phyloP scores from a whole-genome alignment of 1,139 yeast genomes.

The Suhomyces yuchorum region DNA sequence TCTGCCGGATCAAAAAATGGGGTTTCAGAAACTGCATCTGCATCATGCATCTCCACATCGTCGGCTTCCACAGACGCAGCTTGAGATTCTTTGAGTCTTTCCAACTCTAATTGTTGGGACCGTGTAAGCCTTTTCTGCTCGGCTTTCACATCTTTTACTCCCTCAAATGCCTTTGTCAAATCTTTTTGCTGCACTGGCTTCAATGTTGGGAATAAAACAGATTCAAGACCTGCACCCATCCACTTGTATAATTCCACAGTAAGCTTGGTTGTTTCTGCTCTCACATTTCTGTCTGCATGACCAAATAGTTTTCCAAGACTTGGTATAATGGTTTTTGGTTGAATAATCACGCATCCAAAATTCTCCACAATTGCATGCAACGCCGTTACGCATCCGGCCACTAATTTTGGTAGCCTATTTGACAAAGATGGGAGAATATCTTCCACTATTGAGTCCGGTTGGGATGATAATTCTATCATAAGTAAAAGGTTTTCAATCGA shows the following conservation, averaged over 20 bases:
- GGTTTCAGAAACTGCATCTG: constrained; percentile 13
- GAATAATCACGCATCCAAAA: constrained; percentile 72
- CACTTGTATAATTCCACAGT: constrained; percentile 74
- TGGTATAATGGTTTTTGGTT: constrained; percentile 60
- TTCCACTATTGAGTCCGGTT: constrained; percentile 68
- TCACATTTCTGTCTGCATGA: constrained; percentile 85
- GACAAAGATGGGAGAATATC: constrained; percentile 62
- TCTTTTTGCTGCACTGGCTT: constrained; percentile 95
- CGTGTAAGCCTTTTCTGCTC: constrained; percentile 60
- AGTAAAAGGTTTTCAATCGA: constrained; percentile 63
- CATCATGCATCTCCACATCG: constrained; percentile 49
- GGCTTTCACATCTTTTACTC: constrained; percentile 46
- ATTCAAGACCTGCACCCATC: constrained; percentile 69
- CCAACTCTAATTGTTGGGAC: constrained; percentile 42
- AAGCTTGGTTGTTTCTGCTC: constrained; percentile 74
- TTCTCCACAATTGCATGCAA: constrained; percentile 56
- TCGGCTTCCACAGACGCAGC: constrained; percentile 20
- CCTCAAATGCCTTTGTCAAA: constrained; percentile 66
- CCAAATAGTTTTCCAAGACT: constrained; percentile 69
- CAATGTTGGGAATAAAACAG: constrained; percentile 64
- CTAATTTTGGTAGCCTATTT: constrained; percentile 76
- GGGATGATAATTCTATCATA: constrained; percentile 62
- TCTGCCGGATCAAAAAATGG: constrained; percentile 41
- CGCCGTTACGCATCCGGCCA: constrained; percentile 66
- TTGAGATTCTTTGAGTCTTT: constrained; percentile 16